phyloP scores from a whole-genome alignment of 768 basidiomycete genomes.

The Collybia sordida region DNA sequence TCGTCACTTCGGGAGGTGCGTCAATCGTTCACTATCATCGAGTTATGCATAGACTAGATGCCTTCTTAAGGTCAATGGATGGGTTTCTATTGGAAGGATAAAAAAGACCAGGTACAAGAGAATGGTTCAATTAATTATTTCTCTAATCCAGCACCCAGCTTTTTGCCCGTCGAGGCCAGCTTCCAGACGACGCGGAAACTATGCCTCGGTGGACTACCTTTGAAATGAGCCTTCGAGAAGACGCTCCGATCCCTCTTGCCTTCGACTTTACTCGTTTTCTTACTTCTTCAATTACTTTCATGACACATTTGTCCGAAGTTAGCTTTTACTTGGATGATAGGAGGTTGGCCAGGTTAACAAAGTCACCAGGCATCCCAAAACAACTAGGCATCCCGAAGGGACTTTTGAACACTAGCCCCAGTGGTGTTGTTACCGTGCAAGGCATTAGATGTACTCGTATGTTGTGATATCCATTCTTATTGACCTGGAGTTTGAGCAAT shows the following conservation, averaged over 20 bases:
- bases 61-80: constrained; percentile 72
- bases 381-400: constrained; percentile 52
- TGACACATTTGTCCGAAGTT: constrained; percentile 74
- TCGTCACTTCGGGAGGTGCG: constrained; percentile 77
- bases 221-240: constrained; percentile 84
- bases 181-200: constrained; percentile 38
- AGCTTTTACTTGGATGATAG: constrained; percentile 83
- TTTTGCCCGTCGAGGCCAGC: constrained; percentile 75
- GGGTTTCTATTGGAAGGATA: constrained; percentile 96
- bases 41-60: constrained; percentile 17
- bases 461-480: constrained; percentile 18
- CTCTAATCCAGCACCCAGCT: constrained; percentile 42
- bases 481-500: constrained; percentile 7
- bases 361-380: constrained; percentile 54
- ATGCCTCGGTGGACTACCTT: constrained; percentile 77
- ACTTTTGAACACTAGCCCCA: constrained; percentile 54
- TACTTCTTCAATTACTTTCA: constrained; percentile 91
- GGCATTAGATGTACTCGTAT: constrained; percentile 64
- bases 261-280: constrained; percentile 92
- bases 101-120: constrained; percentile 72
- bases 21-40: constrained; percentile 14
- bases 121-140: constrained; percentile 1
- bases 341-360: constrained; percentile 64
- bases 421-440: constrained; percentile 67
- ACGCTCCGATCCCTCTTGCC: constrained; percentile 72